These are phyloP conservation scores for Pseudoneurospora amorphoporcata DNA, from an alignment of 495 filamentous ascomycete species.

Conservation along the genomic window DNA sequence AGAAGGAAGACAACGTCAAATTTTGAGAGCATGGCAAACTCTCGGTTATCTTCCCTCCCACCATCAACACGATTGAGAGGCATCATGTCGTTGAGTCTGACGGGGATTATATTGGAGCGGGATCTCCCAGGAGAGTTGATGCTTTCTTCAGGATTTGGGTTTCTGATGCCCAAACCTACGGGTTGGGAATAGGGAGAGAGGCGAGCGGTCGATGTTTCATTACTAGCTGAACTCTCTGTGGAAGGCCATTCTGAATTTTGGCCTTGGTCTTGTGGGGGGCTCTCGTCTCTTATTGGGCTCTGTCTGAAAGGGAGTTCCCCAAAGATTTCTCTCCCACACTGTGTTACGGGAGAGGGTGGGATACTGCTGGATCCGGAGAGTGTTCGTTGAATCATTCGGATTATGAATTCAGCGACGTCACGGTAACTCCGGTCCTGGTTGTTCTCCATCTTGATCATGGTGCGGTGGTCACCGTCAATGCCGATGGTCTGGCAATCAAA, in stretches of 20 bases:
- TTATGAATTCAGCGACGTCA: conserved; percentile 2
- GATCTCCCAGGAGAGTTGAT: neutral
- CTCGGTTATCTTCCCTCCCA: conserved; percentile 29
- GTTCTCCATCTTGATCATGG: conserved; percentile 10
- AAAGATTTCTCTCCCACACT: neutral
- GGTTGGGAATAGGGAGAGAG: neutral
- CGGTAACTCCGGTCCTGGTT: conserved; percentile 8
- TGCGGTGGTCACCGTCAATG: conserved; percentile 10
- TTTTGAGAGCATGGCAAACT: conserved; percentile 53
- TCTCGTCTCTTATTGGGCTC: neutral
- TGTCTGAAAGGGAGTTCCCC: neutral
- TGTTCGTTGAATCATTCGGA: conserved; percentile 8
- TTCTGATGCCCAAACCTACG: neutral
- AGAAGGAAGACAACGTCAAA: conserved; percentile 80
- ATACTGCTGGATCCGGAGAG: neutral
- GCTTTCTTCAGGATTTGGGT: neutral
- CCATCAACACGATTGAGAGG: neutral
- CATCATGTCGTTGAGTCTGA: neutral
- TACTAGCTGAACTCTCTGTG: neutral
- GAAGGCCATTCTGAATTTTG: neutral
- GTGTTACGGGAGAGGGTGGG: neutral
- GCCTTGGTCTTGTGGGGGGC: neutral
- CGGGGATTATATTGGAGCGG: neutral
- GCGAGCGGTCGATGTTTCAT: neutral
- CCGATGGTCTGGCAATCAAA: neutral